Evolutionary conservation across 768 basidiomycete species (phyloP), one percentile per base, ranked within the genome.

Genomic region (Lyophyllum atratum): DNA sequence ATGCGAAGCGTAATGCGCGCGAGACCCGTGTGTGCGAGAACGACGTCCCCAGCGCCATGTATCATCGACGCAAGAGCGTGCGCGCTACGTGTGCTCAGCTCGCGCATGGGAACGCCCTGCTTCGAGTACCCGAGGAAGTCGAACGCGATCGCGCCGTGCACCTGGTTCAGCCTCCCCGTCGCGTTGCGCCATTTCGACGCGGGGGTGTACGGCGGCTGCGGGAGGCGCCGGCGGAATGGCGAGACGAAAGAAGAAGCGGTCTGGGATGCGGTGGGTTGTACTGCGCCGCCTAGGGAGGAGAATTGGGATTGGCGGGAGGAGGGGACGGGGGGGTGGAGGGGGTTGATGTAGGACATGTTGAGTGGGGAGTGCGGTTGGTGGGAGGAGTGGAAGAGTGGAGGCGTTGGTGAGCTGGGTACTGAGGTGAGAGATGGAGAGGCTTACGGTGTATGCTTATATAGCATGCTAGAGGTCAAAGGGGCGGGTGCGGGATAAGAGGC

Each of bases 51-150:
- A 14, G 74, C 74, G 11, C 75, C 74, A 8, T 70, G 66, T 4
- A 82, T 70, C 70, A 79, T 74, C 22, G 69, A 65, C 4, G 68
- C 68, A 14, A 78, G 33, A 5, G 73, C 73, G 42, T 66, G 58
- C 12, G 66, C 62, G 21, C 78, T 72, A 29, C 79, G 71, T 8
- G 70, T 66, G 44, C 66, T 65, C 22, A 83, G 65, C 48, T 82
- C 79, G 34, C 73, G 72, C 77, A 83, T 79, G 4, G 75, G 71
- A 22, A 83, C 70, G 1, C 81, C 81, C 21, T 79, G 75, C 15
- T 66, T 66, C 3, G 66, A 61, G 24, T 76, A 72, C 2, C 79
- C 81, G n/a, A 72, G 64, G 50, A 73, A 63, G 59, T 82, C 79
- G 53, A 83, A 82, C 5, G 62, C 42, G 42, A 83, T 68, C 0